Percentiles rank a stretch among this genome's conserved stretches.
Conservation (phyloP, 2,329 filamentous ascomycete species). For the Penicillium hordei region DNA sequence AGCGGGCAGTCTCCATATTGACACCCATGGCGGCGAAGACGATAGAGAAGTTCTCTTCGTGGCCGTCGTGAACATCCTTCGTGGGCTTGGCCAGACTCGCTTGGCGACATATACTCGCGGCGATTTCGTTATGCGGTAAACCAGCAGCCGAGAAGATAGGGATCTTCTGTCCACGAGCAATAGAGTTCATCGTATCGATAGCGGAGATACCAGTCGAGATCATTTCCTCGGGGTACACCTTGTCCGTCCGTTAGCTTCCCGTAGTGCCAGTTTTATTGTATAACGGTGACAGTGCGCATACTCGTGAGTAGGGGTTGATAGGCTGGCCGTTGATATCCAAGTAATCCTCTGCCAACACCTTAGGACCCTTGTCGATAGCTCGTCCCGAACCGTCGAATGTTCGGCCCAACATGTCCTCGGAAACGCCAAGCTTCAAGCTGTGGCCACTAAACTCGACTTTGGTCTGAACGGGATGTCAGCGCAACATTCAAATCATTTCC, state of each 20-base stretch:
- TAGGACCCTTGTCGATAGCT: constrained; percentile 98
- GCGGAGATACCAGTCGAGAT: constrained; percentile 99
- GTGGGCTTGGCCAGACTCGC: constrained; percentile 90
- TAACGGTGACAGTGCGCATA: constrained; percentile 42
- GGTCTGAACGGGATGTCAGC: constrained; percentile 58
- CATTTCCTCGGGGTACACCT: constrained; percentile 99
- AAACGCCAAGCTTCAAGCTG: constrained; percentile 97
- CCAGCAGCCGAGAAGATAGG: constrained; percentile 98
- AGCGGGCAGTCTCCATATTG: constrained; percentile 96
- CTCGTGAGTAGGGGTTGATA: constrained; percentile 97
- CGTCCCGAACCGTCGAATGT: constrained; percentile 98
- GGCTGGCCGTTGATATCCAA: constrained; percentile 98
- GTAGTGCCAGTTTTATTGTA: background rate
- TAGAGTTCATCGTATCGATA: constrained; percentile 97
- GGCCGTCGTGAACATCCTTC: constrained; percentile 93
- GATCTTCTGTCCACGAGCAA: constrained; percentile 98
- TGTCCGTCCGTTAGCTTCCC: constrained; percentile 16
- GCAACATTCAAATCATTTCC: constrained; percentile 9
- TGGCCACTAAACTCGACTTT: constrained; percentile 97
- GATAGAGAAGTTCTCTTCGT: constrained; percentile 99
- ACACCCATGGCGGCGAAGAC: constrained; percentile 99
- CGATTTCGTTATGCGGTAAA: constrained; percentile 99
- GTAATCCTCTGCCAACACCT: constrained; percentile 96
- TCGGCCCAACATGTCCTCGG: constrained; percentile 98
- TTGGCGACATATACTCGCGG: constrained; percentile 97